Evolutionary conservation across 306 rosid species (phyloP), one percentile per base, ranked within the genome.

Genomic region (Canavalia gladiata): DNA sequence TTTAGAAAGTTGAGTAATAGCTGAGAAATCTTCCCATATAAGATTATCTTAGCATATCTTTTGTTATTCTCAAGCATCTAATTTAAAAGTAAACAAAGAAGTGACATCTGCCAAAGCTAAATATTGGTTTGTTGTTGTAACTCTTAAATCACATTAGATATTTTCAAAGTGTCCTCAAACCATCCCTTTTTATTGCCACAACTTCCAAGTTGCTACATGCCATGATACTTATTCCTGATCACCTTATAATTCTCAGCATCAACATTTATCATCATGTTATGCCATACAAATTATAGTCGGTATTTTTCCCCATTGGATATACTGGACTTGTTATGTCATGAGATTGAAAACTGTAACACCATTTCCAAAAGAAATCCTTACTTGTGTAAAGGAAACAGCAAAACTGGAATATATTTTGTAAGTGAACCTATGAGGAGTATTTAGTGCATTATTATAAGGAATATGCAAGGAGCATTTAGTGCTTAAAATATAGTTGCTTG

Each of bases 271-370:
- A n/a, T 45, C n/a, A 50, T 3, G 41, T 10, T 34, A 59, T n/a
- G 70, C 3, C 52, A 69, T 70, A 41, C 65, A 70, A 45, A 51
- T 60, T 12, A 80, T 13, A 46, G 13, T 66, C 10, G 75, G 1
- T 7, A 43, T 18, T 74, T 49, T 25, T 56, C 30, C 43, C 52
- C 54, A 4, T 33, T 37, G 73, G 28, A 51, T 50, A 72, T 67
- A 30, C 56, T n/a, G 31, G 3, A 3, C 47, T 7, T 28, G 67
- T 45, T 35, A 6, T 33, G 75, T 37, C 12, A n/a, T 39, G 29
- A n/a, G 58, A 54, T 25, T 56, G 51, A 62, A 13, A 62, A 72
- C 37, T 29, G 49, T 7, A 63, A 47, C 62, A 81, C 50, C 63
- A 54, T 74, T 33, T 43, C 41, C 31, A 43, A 57, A 51, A 50